Base-by-base conservation (phyloP, 768 basidiomycete genomes). In the Suillus decipiens region DNA sequence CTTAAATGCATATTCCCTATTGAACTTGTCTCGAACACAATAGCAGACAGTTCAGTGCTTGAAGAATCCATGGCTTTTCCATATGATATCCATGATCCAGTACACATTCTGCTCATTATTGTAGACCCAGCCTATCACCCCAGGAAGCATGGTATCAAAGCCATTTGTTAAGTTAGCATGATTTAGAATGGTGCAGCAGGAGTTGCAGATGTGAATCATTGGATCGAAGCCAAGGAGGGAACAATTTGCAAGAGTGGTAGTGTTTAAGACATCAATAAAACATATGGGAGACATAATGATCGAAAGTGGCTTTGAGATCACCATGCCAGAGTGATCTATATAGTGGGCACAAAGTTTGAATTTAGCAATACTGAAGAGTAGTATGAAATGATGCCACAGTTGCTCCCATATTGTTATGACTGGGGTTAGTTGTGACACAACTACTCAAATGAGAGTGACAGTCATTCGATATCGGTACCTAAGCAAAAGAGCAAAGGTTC, bases 281-380 rank as follows among this genome's bases (percentile, higher is more conserved):
- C 2, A 3, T 17, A 51, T 0, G 2, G 42, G 3, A 3, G 0
- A 5, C 14, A 5, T n/a, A n/a, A n/a, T n/a, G 1, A 59, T 31
- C 6, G 7, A 1, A 14, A 41, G 57, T 12, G 3, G n/a, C 5
- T n/a, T 2, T 2, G 39, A 59, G 10, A 59, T 59, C 1, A 59
- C 48, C 39, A 45, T 45, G 14, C 57, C 57, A 11, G 39, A 59
- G 43, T 8, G 15, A 22, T 47, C 57, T 10, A 41, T 14, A n/a
- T 34, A 59, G 17, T 59, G 57, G 3, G 12, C 3, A 0, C 6
- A 15, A 5, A 59, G 39, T n/a, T 41, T 2, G 10, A 17, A 2
- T 12, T 59, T 59, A 11, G 39, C 39, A 3, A 47, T 59, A 3
- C 39, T 41, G 1, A 59, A 45, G 0, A 28, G 6, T 19, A 58